Evolutionary conservation across 768 basidiomycete species (phyloP).

Genomic region (Suillus subluteus): DNA sequence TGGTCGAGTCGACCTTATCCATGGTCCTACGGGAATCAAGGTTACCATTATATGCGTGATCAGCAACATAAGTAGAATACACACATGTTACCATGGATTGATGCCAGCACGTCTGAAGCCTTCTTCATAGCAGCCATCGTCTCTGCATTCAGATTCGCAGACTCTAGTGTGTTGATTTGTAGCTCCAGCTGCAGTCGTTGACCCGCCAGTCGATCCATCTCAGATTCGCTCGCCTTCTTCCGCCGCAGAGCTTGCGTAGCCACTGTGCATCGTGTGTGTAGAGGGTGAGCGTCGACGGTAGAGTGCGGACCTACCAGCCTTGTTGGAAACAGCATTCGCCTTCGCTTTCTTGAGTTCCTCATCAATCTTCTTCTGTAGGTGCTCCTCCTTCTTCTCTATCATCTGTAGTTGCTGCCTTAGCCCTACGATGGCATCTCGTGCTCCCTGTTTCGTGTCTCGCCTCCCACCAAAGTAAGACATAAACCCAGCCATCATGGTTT

Average conservation of each 20-base stretch:
- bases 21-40: slow-evolving; percentile 56
- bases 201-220: slow-evolving; percentile 84
- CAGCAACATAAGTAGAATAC: slow-evolving; percentile 36
- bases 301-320: slow-evolving; percentile 69
- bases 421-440: slow-evolving; percentile 91
- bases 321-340: slow-evolving; percentile 92
- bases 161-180: slow-evolving; percentile 96
- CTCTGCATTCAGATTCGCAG: slow-evolving; percentile 96
- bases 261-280: slow-evolving; percentile 46
- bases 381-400: slow-evolving; percentile 99
- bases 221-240: slow-evolving; percentile 88
- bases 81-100: slow-evolving; percentile 88
- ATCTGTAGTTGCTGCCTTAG: slow-evolving; percentile 93
- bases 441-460: slow-evolving; percentile 80
- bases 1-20: slow-evolving; percentile 87
- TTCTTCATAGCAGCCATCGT: slow-evolving; percentile 98
- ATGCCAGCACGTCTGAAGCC: slow-evolving; percentile 85
- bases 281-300: neutral
- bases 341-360: slow-evolving; percentile 92
- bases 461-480: slow-evolving; percentile 91
- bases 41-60: neutral
- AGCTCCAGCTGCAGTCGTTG: slow-evolving; percentile 91
- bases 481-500: slow-evolving; percentile 69
- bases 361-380: slow-evolving; percentile 94
- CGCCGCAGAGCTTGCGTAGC: slow-evolving; percentile 89